Conservation (phyloP, 257 asterid genomes). For the Orobanche coerulescens region DNA sequence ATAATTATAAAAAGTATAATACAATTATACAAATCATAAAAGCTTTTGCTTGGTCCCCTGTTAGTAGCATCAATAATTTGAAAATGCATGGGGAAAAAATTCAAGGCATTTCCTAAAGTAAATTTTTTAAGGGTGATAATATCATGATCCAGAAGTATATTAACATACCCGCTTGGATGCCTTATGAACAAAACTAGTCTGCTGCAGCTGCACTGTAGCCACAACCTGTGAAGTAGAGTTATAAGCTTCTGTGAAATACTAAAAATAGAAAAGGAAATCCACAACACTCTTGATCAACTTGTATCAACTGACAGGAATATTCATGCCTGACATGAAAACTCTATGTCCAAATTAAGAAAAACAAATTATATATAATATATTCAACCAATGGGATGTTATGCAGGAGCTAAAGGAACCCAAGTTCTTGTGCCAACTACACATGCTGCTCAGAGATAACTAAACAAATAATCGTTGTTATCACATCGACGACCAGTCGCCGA, state of each 20-base stretch:
- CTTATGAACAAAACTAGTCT: constrained; percentile 63
- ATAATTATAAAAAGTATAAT: no score
- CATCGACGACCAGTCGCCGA: no score
- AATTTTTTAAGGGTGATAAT: background rate
- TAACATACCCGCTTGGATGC: constrained; percentile 58
- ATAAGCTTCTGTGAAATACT: constrained; percentile 12
- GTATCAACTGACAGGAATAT: constrained; percentile 5
- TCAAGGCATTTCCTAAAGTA: background rate
- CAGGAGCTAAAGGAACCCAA: background rate
- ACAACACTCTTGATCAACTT: background rate
- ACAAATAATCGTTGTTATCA: no score
- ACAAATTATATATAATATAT: background rate
- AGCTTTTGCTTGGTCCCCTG: background rate
- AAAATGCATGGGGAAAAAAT: background rate
- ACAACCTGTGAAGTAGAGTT: constrained; percentile 42
- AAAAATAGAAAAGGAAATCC: background rate
- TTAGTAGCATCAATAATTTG: background rate
- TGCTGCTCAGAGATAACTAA: background rate
- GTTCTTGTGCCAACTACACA: background rate
- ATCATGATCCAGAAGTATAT: constrained; percentile 12
- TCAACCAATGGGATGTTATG: background rate
- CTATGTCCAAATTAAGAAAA: background rate
- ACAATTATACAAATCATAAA: background rate
- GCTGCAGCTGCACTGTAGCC: constrained; percentile 59
- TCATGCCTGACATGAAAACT: background rate